phyloP scores from a whole-genome alignment of 208 protist genomes.

The Zelonia costaricensis region DNA sequence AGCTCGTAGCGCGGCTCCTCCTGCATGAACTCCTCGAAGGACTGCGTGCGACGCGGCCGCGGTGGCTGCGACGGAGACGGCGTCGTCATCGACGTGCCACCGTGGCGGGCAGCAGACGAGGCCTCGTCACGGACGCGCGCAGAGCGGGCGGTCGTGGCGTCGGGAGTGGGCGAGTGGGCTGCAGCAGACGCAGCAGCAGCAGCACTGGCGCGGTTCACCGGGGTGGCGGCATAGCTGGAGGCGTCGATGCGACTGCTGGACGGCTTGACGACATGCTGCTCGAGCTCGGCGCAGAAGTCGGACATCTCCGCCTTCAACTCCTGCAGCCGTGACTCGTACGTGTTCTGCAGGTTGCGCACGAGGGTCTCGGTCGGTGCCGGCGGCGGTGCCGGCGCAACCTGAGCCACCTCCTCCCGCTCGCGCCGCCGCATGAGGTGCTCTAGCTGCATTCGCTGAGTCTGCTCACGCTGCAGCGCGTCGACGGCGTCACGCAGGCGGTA shows the following conservation, averaged over 20 bases:
- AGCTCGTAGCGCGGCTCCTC: constrained; percentile 63
- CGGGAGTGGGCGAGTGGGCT: not conserved
- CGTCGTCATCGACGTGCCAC: not conserved
- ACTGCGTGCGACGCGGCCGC: constrained; percentile 9
- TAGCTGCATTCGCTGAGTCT: constrained; percentile 26
- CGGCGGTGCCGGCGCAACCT: not conserved
- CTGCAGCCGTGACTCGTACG: constrained; percentile 22
- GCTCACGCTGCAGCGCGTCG: constrained; percentile 38
- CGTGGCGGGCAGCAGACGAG: not conserved
- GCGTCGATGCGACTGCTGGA: not conserved
- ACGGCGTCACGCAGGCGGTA: constrained; percentile 31
- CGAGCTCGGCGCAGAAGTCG: constrained; percentile 11
- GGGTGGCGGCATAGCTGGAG: constrained; percentile 4
- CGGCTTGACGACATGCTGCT: constrained; percentile 1
- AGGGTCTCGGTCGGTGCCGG: not conserved
- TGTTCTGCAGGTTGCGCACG: constrained; percentile 3
- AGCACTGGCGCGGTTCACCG: not conserved
- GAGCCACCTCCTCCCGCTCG: constrained; percentile 11
- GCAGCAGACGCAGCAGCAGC: not conserved
- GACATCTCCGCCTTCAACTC: constrained; percentile 26
- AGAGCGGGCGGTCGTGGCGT: not conserved
- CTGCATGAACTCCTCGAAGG: constrained; percentile 81
- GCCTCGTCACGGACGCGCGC: not conserved
- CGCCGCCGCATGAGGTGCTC: constrained; percentile 22
- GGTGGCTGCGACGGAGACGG: not conserved